Conservation (phyloP, 2,329 filamentous ascomycete species). For the Bisporella sp. region DNA sequence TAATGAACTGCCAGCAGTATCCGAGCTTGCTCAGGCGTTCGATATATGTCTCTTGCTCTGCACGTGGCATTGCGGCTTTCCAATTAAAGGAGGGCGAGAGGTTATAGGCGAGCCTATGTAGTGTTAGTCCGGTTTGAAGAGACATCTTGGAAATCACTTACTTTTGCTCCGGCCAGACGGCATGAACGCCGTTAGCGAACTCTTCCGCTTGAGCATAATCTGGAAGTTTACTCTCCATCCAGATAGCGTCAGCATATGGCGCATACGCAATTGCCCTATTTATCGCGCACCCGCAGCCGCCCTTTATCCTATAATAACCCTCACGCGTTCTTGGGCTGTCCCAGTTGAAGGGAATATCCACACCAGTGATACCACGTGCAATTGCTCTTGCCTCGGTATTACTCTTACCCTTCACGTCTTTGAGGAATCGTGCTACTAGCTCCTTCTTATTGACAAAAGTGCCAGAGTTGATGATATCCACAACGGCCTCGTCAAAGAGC, state of each 20-base stretch:
- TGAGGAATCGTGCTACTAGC: constrained; percentile 60
- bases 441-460: constrained; percentile 61
- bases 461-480: constrained; percentile 69
- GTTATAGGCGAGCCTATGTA: constrained; percentile 82
- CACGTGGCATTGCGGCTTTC: constrained; percentile 90
- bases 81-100: constrained; percentile 99
- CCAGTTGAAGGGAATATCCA: constrained; percentile 91
- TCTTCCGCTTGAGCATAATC: constrained; percentile 87
- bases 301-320: constrained; percentile 89
- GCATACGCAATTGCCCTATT: constrained; percentile 89
- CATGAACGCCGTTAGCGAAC: constrained; percentile 89
- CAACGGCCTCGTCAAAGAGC: constrained; percentile 86
- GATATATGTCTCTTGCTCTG: constrained; percentile 97
- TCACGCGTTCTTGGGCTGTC: constrained; percentile 87
- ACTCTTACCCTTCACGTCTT: constrained; percentile 71
- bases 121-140: neutral
- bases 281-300: constrained; percentile 84
- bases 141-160: constrained; percentile 37
- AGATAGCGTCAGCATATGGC: constrained; percentile 91
- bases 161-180: constrained; percentile 95
- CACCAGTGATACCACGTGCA: constrained; percentile 68
- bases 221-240: constrained; percentile 98
- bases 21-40: constrained; percentile 76
- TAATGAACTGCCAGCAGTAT: constrained; percentile 99
- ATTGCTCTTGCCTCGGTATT: constrained; percentile 75